These are phyloP conservation scores for Daldinia grandis DNA, from an alignment of 495 filamentous ascomycete species.

Conservation along the genomic window DNA sequence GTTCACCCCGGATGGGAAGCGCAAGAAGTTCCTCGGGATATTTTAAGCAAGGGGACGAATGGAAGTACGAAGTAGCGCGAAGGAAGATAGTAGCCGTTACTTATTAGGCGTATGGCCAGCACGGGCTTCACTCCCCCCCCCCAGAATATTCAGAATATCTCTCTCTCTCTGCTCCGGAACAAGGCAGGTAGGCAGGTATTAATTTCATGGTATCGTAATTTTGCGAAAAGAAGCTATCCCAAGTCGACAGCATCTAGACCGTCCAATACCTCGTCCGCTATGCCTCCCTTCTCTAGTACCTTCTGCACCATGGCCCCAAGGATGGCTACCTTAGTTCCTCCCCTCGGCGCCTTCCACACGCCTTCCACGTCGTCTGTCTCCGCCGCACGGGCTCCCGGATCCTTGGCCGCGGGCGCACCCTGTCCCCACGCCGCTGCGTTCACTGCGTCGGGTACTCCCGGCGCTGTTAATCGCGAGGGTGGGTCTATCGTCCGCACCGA, in stretches of 20 bases:
- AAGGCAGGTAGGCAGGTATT: slow-evolving; percentile 18
- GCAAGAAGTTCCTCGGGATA: slow-evolving; percentile 56
- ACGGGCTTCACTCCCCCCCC: slow-evolving; percentile 2
- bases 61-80: slow-evolving; percentile 7
- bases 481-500: slow-evolving; percentile 76
- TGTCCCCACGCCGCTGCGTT: slow-evolving; percentile 67
- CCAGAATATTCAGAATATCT: slow-evolving; percentile 16
- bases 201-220: slow-evolving; percentile 38
- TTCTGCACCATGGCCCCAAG: slow-evolving; percentile 73
- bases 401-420: slow-evolving; percentile 53
- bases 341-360: slow-evolving; percentile 80
- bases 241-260: slow-evolving; percentile 72
- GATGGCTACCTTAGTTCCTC: slow-evolving; percentile 74
- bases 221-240: slow-evolving; percentile 43
- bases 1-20: slow-evolving; percentile 37
- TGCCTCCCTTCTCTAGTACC: slow-evolving; percentile 73
- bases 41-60: slow-evolving; percentile 41
- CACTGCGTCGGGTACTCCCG: slow-evolving; percentile 71
- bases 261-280: slow-evolving; percentile 83
- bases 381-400: slow-evolving; percentile 52
- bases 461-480: slow-evolving; percentile 66
- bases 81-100: slow-evolving; percentile 12
- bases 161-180: slow-evolving; percentile 17
- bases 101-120: slow-evolving; percentile 5
- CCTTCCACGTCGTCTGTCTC: slow-evolving; percentile 69